A percentile compares a stretch with the other conserved stretches of the same genome.
These are phyloP conservation scores for Aspergillus sojae DNA, from an alignment of 2,329 filamentous ascomycete species.

Conservation along the genomic window DNA sequence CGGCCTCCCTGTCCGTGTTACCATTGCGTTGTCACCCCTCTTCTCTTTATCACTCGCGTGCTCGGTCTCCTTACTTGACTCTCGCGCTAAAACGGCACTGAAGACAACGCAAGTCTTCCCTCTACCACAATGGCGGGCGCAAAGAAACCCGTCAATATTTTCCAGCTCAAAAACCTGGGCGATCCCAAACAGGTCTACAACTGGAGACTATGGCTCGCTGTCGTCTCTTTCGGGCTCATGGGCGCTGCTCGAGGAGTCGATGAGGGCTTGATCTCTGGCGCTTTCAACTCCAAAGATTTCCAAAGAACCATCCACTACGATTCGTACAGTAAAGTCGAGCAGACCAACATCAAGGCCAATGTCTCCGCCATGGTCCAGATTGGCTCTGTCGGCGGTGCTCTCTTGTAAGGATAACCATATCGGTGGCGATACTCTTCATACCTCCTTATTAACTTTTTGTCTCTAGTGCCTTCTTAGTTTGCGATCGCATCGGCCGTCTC, in stretches of 20 bases:
- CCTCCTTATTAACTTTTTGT: background rate
- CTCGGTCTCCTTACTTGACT: background rate
- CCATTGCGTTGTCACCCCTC: background rate
- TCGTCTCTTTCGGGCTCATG: conserved; percentile 73
- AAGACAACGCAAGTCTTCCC: background rate
- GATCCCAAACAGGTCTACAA: conserved; percentile 74
- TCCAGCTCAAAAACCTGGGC: conserved; percentile 63
- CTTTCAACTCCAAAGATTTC: conserved; percentile 69
- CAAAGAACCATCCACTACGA: conserved; percentile 61
- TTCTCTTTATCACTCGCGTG: too few relatives aligned
- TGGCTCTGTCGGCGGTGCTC: conserved; percentile 71
- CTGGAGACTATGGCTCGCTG: conserved; percentile 77
- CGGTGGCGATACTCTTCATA: too few relatives aligned
- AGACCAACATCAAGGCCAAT: conserved; percentile 73
- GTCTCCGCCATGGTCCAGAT: conserved; percentile 82
- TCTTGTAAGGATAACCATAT: conserved; percentile 51
- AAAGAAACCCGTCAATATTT: conserved; percentile 52
- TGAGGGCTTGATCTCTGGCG: conserved; percentile 75
- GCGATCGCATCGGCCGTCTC: conserved; percentile 50
- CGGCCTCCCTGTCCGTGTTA: background rate
- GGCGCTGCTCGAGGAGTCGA: conserved; percentile 78
- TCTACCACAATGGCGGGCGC: conserved; percentile 46
- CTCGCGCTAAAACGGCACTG: background rate
- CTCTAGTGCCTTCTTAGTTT: conserved; percentile 51
- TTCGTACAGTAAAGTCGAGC: conserved; percentile 54